These are phyloP conservation scores for Vicia faba DNA, from an alignment of 306 rosid species.

Conservation along the genomic window DNA sequence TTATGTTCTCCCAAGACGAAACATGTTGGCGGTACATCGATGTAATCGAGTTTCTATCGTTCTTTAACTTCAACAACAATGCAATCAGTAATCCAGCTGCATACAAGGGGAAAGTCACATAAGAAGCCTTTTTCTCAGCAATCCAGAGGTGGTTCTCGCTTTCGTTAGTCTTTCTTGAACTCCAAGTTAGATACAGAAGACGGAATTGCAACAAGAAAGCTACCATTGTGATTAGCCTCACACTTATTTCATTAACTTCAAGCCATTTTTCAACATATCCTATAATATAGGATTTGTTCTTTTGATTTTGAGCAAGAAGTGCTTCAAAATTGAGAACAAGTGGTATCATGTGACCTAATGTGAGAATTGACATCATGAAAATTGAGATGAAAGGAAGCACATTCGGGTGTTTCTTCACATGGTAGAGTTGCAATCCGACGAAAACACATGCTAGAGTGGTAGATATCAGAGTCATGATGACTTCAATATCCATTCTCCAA, in stretches of 20 bases:
- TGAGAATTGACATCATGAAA: conserved; percentile 53
- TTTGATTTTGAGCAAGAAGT: conserved; percentile 39
- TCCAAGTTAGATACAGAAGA: conserved; percentile 58
- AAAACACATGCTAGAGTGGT: conserved; percentile 60
- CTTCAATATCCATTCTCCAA: conserved; percentile 60
- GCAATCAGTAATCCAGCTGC: conserved; percentile 44
- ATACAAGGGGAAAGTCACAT: conserved; percentile 42
- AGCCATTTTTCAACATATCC: conserved; percentile 51
- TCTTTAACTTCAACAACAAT: conserved; percentile 30
- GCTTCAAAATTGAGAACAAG: conserved; percentile 67
- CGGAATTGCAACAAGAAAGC: conserved; percentile 55
- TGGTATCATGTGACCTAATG: conserved; percentile 53
- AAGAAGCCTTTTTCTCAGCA: conserved; percentile 43
- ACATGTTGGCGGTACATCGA: background rate
- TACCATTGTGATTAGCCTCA: conserved; percentile 52
- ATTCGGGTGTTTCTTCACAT: conserved; percentile 54
- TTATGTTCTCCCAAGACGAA: conserved; percentile 45
- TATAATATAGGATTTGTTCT: background rate
- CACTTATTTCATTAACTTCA: conserved; percentile 50
- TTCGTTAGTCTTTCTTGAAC: conserved; percentile 45
- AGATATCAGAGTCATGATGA: conserved; percentile 53
- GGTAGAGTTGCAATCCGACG: conserved; percentile 54
- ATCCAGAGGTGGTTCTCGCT: conserved; percentile 34
- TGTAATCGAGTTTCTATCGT: background rate
- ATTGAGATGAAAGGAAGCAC: conserved; percentile 61